A percentile compares a stretch with the other conserved stretches of the same genome.
These are phyloP conservation scores for Lomentospora prolificans DNA, from an alignment of 2,329 filamentous ascomycete species.

Conservation along the genomic window DNA sequence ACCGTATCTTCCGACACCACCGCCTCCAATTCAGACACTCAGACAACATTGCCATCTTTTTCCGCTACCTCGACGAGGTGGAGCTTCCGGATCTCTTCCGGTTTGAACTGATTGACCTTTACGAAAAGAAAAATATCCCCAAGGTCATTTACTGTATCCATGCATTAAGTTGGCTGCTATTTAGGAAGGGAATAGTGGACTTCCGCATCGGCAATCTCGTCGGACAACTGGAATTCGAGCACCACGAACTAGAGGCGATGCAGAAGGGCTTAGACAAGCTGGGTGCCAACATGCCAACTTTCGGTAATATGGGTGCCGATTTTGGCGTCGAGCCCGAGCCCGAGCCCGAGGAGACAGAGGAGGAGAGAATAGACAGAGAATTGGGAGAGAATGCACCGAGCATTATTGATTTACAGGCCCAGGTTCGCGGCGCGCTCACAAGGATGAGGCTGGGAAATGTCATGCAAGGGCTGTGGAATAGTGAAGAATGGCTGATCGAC, in stretches of 20 bases:
- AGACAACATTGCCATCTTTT: constrained; percentile 96
- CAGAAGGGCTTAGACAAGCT: constrained; percentile 95
- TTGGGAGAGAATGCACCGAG: constrained; percentile 63
- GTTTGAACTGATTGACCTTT: constrained; percentile 93
- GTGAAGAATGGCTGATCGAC: constrained; percentile 67
- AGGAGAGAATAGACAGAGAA: constrained; percentile 77
- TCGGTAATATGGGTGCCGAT: constrained; percentile 92
- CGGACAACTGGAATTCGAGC: constrained; percentile 92
- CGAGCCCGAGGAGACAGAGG: constrained; percentile 77
- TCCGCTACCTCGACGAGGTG: constrained; percentile 83
- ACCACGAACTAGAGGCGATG: constrained; percentile 93
- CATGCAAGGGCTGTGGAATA: constrained; percentile 87
- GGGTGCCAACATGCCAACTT: constrained; percentile 92
- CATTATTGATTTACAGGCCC: constrained; percentile 75
- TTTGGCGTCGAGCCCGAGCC: constrained; percentile 79
- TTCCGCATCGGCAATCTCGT: constrained; percentile 96
- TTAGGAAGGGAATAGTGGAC: constrained; percentile 85
- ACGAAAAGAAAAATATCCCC: constrained; percentile 99
- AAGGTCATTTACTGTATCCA: constrained; percentile 99
- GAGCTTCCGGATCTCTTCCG: constrained; percentile 91
- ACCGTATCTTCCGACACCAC: constrained; percentile 75
- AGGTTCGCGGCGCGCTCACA: constrained; percentile 70
- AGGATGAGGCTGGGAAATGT: constrained; percentile 66
- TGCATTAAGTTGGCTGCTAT: constrained; percentile 93
- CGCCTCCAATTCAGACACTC: constrained; percentile 91